Conservation (phyloP, 495 filamentous ascomycete genomes). For the Amphirosellinia nigrospora region DNA sequence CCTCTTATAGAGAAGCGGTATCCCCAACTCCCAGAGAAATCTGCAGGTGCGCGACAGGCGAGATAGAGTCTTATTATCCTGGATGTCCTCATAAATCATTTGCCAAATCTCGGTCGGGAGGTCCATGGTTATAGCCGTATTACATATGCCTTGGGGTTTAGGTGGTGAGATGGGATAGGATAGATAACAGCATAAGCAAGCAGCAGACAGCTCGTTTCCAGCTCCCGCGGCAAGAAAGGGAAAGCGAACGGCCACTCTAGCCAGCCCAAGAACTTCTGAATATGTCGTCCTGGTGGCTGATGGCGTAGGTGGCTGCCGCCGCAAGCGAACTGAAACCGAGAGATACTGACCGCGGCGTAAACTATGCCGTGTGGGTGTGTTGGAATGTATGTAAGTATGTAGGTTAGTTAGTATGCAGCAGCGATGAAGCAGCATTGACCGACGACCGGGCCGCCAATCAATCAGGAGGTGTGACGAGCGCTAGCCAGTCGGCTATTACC, state of each 20-base stretch:
- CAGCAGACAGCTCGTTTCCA: not conserved
- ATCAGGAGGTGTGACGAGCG: constrained; percentile 8
- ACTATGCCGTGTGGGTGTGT: not conserved
- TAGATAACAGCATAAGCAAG: not conserved
- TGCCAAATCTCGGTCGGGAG: constrained; percentile 30
- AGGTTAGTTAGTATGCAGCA: not conserved
- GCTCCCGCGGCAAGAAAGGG: not conserved
- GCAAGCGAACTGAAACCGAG: not conserved
- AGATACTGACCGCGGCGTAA: not conserved
- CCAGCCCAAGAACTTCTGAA: not conserved
- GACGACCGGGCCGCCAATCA: constrained; percentile 11
- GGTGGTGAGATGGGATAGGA: constrained; percentile 3
- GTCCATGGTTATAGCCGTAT: constrained; percentile 15
- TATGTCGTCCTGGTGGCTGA: not conserved
- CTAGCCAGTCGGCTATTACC: constrained; percentile 22
- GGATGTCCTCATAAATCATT: constrained; percentile 28
- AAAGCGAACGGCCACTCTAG: not conserved
- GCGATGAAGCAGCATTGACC: not conserved
- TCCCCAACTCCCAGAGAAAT: constrained; percentile 25
- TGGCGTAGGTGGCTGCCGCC: constrained; percentile 1
- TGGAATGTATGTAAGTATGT: not conserved
- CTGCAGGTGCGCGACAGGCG: constrained; percentile 23
- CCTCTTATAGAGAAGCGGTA: constrained; percentile 23
- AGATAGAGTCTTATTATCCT: constrained; percentile 23
- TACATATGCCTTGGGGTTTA: not conserved